Evolutionary conservation across 495 filamentous ascomycete species (phyloP).

Genomic region (Hypoxylon perforatum): DNA sequence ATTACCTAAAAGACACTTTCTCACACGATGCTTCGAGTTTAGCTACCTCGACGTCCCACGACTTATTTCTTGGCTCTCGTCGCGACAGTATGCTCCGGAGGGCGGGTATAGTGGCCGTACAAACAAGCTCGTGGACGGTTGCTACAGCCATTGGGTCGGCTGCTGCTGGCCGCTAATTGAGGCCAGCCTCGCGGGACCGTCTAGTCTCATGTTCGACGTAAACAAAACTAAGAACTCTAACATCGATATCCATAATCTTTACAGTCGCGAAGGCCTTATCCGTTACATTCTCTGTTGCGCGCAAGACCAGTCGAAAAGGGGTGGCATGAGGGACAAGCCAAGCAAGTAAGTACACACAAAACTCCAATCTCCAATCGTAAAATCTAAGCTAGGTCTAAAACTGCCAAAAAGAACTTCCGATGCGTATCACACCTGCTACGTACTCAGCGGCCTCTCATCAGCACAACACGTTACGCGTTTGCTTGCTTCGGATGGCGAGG

Average conservation of each 20-base stretch:
- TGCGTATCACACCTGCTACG: constrained; percentile 92
- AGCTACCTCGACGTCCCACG: constrained; percentile 82
- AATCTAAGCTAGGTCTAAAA: constrained; percentile 33
- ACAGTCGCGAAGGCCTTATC: constrained; percentile 83
- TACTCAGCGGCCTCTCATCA: constrained; percentile 84
- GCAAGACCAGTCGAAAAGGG: constrained; percentile 72
- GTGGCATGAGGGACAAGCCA: constrained; percentile 94
- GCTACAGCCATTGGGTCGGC: constrained; percentile 97
- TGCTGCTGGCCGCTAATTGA: constrained; percentile 92
- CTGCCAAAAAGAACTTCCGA: constrained; percentile 71
- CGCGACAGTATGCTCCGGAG: constrained; percentile 90
- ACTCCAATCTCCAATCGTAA: constrained; percentile 16
- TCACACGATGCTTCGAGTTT: constrained; percentile 26
- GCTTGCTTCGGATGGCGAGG: constrained; percentile 52
- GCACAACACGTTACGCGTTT: constrained; percentile 81
- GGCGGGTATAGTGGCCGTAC: constrained; percentile 92
- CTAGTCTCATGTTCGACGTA: constrained; percentile 43
- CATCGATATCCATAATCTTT: constrained; percentile 61
- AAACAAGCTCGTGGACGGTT: constrained; percentile 98
- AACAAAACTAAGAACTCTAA: constrained; percentile 46
- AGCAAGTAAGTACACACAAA: constrained; percentile 75
- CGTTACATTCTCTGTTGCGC: constrained; percentile 91
- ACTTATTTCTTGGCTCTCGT: constrained; percentile 86
- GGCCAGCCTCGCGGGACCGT: constrained; percentile 71
- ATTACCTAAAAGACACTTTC: background rate